Evolutionary conservation across 2,329 filamentous ascomycete species (phyloP), one percentile per base, ranked within the genome.

Genomic region (Talaromyces atroroseus): DNA sequence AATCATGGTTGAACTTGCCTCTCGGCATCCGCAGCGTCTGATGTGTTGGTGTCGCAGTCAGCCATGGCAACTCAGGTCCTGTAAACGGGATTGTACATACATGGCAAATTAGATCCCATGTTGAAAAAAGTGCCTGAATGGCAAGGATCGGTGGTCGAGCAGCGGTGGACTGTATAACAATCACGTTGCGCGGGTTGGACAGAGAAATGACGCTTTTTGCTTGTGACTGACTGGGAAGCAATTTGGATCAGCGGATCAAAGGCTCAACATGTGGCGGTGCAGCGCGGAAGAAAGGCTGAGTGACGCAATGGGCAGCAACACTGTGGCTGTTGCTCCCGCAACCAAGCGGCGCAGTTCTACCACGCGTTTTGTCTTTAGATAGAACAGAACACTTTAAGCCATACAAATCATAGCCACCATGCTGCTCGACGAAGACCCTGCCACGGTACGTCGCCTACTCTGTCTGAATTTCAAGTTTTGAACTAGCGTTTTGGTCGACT

Each of bases 11-110:
- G 23, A 59, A 73, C 78, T 63, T 68, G 92, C 89, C 89, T 96
- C 80, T 99, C 94, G 67, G 94, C 94, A 77, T 99, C 94, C 64
- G 95, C 91, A 68, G 94, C 94, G 80, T 97, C 94, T 97, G 24
- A 34, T 47, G 8, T 12, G 32, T n/a, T n/a, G n/a, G n/a, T 46
- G 14, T 52, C 26, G 36, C 16, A 34, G 21, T 48, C 32, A 55
- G 44, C 34, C 23, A 45, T 3, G 14, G 14, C 32, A 36, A 38
- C 38, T 24, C 38, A 11, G 26, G 49, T 40, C 32, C n/a, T 29
- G 26, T 24, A 45, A 23, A 36, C 51, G 52, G 36, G 42, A 29
- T 14, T 20, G 24, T 23, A 66, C 76, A 62, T 73, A 80, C 78
- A 80, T 60, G 78, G 78, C 60, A 80, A 71, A 66, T 78, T 76